Evolutionary conservation across 1,284 basidiomycete genomes (phyloP).

Genomic region (Entoloma clypeatum): DNA sequence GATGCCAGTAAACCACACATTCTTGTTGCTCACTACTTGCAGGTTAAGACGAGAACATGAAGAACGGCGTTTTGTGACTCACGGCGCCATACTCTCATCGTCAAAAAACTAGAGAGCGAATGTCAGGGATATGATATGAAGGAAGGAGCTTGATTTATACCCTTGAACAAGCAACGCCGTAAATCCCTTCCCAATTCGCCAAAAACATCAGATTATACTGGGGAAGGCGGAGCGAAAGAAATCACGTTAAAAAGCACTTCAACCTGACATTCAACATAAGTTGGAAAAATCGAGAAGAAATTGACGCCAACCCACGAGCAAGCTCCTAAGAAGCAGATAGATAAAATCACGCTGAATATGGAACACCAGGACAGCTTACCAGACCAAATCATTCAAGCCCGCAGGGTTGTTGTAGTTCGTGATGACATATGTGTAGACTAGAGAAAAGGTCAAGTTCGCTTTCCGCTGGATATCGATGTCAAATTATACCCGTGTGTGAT

Average conservation of each 20-base stretch:
- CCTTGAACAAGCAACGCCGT: constrained; percentile 51
- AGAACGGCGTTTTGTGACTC: constrained; percentile 19
- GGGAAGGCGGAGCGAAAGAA: constrained; percentile 1
- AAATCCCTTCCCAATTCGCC: constrained; percentile 34
- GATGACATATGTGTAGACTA: constrained; percentile 56
- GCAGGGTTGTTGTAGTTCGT: constrained; percentile 40
- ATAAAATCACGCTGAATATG: background rate
- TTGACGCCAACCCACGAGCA: constrained; percentile 35
- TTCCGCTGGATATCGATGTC: constrained; percentile 10
- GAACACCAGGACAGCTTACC: constrained; percentile 32
- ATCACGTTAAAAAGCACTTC: constrained; percentile 54
- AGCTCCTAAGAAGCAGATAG: constrained; percentile 42
- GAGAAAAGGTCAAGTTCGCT: background rate
- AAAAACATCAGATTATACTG: constrained; percentile 7
- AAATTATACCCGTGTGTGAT: constrained; percentile 48
- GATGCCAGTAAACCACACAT: constrained; percentile 34
- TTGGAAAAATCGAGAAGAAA: constrained; percentile 5
- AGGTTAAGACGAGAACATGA: constrained; percentile 8
- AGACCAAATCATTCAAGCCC: constrained; percentile 38
- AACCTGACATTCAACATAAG: constrained; percentile 29
- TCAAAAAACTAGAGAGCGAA: constrained; percentile 38
- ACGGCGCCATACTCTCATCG: constrained; percentile 48
- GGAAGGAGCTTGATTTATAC: constrained; percentile 20
- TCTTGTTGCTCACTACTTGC: constrained; percentile 43
- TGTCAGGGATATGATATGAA: constrained; percentile 5